phyloP scores from a whole-genome alignment of 73 alveolate genomes.

The Paramecium caudatum region DNA sequence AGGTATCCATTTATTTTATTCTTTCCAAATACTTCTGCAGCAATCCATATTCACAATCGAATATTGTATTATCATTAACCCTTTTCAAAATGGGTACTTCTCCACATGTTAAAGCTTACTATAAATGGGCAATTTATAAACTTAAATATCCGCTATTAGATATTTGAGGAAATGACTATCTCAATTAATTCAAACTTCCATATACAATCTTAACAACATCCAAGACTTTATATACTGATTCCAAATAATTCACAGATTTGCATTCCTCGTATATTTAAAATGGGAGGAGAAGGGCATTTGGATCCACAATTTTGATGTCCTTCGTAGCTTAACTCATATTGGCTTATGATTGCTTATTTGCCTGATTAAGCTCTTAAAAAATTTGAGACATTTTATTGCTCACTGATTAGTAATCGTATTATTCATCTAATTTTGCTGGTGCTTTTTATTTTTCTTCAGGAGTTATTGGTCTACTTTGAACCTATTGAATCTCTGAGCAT shows the following conservation, averaged over 20 bases:
- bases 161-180: not conserved
- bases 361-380: slow-evolving; percentile 2
- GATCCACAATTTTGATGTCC: not conserved
- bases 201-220: not conserved
- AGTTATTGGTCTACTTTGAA: slow-evolving; percentile 34
- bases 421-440: not conserved
- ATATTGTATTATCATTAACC: not conserved
- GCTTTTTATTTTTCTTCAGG: not conserved
- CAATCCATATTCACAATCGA: slow-evolving; percentile 29
- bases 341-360: not conserved
- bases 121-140: not conserved
- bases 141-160: not conserved
- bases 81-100: not conserved
- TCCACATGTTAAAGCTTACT: not conserved
- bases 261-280: not conserved
- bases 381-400: slow-evolving; percentile 57
- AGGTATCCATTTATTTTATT: not conserved
- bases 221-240: not conserved
- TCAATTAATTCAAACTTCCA: not conserved
- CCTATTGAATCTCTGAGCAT: not conserved
- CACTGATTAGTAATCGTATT: slow-evolving; percentile 24
- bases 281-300: not conserved
- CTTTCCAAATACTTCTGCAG: not conserved
- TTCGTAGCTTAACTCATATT: not conserved
- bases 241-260: not conserved